Evolutionary conservation across 1,284 basidiomycete genomes (phyloP).

Genomic region (Rhodotorula sp.): DNA sequence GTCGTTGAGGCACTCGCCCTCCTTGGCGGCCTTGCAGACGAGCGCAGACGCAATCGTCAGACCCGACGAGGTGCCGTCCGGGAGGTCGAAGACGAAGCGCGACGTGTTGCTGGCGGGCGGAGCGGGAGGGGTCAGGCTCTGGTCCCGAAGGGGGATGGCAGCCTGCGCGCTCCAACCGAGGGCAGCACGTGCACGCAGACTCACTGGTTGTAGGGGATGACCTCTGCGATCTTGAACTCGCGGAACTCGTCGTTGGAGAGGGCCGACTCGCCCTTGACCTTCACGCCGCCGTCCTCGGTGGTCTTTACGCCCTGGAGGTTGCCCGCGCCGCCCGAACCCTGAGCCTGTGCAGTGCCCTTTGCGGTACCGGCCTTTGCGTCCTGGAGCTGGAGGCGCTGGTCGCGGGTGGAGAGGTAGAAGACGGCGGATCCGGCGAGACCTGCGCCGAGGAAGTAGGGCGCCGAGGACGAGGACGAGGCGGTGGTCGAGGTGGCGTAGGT

Average conservation of each 20-base stretch:
- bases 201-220: slow-evolving; percentile 81
- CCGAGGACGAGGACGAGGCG: slow-evolving; percentile 11
- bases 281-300: background rate
- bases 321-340: slow-evolving; percentile 2
- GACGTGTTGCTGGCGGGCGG: slow-evolving; percentile 63
- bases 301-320: slow-evolving; percentile 3
- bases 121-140: slow-evolving; percentile 65
- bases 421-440: slow-evolving; percentile 36
- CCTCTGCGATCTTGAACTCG: slow-evolving; percentile 78
- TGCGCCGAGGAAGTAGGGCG: slow-evolving; percentile 37
- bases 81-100: slow-evolving; percentile 82
- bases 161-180: too few species aligned
- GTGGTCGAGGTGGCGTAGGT: slow-evolving; percentile 27
- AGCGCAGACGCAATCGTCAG: slow-evolving; percentile 67
- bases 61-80: slow-evolving; percentile 74
- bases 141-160: too few species aligned
- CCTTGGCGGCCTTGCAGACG: slow-evolving; percentile 56
- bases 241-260: slow-evolving; percentile 46
- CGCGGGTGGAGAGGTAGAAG: slow-evolving; percentile 37
- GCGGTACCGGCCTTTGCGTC: slow-evolving; percentile 3
- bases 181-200: slow-evolving; percentile 50
- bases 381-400: slow-evolving; percentile 7
- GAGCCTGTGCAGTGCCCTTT: background rate
- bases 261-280: slow-evolving; percentile 23
- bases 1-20: slow-evolving; percentile 59